These are phyloP conservation scores for Cryptococcus sp. DNA, from an alignment of 1,284 basidiomycete genomes.

Conservation along the genomic window DNA sequence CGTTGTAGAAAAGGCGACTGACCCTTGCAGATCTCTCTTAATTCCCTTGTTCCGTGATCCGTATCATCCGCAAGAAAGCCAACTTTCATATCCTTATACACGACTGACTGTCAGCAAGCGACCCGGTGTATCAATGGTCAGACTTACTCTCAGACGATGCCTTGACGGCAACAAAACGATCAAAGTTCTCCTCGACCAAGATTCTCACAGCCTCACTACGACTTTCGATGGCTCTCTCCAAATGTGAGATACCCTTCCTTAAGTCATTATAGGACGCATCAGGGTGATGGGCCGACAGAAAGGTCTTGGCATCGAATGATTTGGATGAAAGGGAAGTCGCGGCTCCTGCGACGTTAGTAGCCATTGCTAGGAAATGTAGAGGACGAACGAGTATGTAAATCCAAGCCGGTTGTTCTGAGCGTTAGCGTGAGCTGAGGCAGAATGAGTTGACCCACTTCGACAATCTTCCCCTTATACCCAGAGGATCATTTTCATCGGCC, in stretches of 20 bases:
- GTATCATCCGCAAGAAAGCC: conserved; percentile 70
- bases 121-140: neutral
- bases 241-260: conserved; percentile 64
- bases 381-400: conserved; percentile 41
- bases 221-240: conserved; percentile 73
- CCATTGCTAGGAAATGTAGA: neutral
- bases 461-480: conserved; percentile 39
- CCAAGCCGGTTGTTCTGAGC: conserved; percentile 27
- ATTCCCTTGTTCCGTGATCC: conserved; percentile 77
- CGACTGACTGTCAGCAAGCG: conserved; percentile 53
- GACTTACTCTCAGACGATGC: conserved; percentile 83
- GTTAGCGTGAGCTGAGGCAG: too few species aligned
- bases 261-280: conserved; percentile 94
- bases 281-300: conserved; percentile 87
- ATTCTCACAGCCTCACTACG: conserved; percentile 89
- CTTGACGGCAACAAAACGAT: conserved; percentile 96
- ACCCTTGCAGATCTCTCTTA: conserved; percentile 83
- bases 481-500: conserved; percentile 45
- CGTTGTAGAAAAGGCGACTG: conserved; percentile 23
- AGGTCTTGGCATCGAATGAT: conserved; percentile 91
- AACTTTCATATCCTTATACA: conserved; percentile 90
- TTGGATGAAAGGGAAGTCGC: conserved; percentile 82
- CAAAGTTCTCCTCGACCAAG: conserved; percentile 96
- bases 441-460: conserved; percentile 28
- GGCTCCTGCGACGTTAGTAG: conserved; percentile 55